Conservation (phyloP, 345 rosid species). For the Syzygium oleosum region DNA sequence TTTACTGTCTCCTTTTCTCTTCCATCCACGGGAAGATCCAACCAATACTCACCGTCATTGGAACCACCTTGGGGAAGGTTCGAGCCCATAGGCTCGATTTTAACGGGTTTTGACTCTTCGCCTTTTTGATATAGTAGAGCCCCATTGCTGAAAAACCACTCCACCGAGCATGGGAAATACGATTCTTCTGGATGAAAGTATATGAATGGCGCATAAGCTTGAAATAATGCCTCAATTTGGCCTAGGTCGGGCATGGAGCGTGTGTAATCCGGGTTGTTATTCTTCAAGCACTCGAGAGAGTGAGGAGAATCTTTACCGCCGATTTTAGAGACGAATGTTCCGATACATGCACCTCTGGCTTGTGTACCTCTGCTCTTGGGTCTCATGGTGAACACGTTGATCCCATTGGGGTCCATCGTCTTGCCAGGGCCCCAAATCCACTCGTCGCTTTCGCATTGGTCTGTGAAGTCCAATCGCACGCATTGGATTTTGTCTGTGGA, state of each 20-base stretch:
- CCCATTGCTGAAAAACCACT: constrained; percentile 11
- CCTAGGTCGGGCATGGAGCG: constrained; percentile 5
- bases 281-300: constrained; percentile 7
- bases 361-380: constrained; percentile 3
- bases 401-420: background rate
- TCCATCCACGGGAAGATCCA: constrained; percentile 7
- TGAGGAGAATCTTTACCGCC: background rate
- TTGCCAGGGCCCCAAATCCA: constrained; percentile 14
- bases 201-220: constrained; percentile 7
- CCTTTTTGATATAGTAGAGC: constrained; percentile 7
- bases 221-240: constrained; percentile 5
- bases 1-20: background rate
- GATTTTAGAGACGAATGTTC: constrained; percentile 3
- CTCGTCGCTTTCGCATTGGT: background rate
- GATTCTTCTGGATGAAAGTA: constrained; percentile 13
- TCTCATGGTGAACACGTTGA: constrained; percentile 4
- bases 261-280: background rate
- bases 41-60: constrained; percentile 8
- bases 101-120: constrained; percentile 5
- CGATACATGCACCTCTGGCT: constrained; percentile 1
- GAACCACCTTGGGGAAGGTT: constrained; percentile 13
- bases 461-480: constrained; percentile 5
- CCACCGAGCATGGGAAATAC: constrained; percentile 10
- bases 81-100: constrained; percentile 2
- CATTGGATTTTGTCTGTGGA: constrained; percentile 1